Evolutionary conservation across 371 early-diverging fungal genomes (phyloP).

Genomic region (Catenaria anguillulae): DNA sequence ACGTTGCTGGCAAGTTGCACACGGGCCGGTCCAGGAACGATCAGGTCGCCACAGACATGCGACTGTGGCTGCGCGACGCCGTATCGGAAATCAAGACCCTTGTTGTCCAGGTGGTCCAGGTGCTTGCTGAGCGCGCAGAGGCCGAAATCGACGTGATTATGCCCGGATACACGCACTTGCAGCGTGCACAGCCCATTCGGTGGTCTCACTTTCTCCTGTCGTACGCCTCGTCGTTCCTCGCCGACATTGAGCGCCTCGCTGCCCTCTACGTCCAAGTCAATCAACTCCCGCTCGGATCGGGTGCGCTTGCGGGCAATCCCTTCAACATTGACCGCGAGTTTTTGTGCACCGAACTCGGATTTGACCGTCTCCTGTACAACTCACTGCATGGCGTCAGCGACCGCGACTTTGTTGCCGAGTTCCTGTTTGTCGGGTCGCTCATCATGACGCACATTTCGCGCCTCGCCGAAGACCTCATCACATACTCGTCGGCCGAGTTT

Average conservation of each 20-base stretch:
- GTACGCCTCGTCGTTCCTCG: conserved; percentile 77
- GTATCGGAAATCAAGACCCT: conserved; percentile 37
- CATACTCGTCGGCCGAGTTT: conserved; percentile 81
- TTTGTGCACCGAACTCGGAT: conserved; percentile 73
- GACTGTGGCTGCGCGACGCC: conserved; percentile 81
- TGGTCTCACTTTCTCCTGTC: conserved; percentile 82
- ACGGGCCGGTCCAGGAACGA: conserved; percentile 92
- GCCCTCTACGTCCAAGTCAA: conserved; percentile 67
- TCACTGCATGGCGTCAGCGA: conserved; percentile 79
- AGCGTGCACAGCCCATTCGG: conserved; percentile 95
- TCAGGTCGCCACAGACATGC: conserved; percentile 96
- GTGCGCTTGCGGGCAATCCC: conserved; percentile 94
- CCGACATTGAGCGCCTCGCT: conserved; percentile 66
- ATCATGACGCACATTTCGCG: conserved; percentile 82
- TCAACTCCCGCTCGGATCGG: conserved; percentile 75
- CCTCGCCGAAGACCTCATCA: conserved; percentile 88
- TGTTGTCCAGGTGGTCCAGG: conserved; percentile 57
- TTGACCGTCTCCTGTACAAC: conserved; percentile 62
- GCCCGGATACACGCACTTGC: conserved; percentile 96
- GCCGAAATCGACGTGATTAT: conserved; percentile 76
- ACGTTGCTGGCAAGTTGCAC: conserved; percentile 84
- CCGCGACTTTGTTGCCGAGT: conserved; percentile 91
- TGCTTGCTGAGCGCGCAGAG: conserved; percentile 60
- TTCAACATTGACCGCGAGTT: conserved; percentile 83
- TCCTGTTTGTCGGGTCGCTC: conserved; percentile 75